Base-by-base conservation (phyloP, 345 rosid species). In the Rhodomyrtus tomentosa region DNA sequence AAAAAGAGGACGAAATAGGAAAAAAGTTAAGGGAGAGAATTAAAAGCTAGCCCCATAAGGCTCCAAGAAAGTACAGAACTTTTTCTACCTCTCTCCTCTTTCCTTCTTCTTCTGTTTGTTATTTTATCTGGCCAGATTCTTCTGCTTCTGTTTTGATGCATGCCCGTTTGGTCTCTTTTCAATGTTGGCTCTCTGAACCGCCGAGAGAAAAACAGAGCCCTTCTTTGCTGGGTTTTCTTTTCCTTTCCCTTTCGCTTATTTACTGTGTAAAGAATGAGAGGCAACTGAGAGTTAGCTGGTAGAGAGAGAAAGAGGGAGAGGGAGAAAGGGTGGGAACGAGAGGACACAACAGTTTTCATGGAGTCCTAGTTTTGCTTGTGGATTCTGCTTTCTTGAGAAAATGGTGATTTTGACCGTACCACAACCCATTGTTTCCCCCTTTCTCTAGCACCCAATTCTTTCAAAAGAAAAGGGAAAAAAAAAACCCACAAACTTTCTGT, bases 81-180 rank as follows among this genome's bases (percentile, higher is more conserved):
- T 82, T 82, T 56, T 4, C 10, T 32, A 24, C 54, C 40, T 29
- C 40, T 50, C 55, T 50, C 27, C 15, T 50, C 27, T 1, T 15
- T 81, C 11, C 11, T n/a, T 49, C 50, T 49, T 49, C 50, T 50
- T 40, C 40, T 6, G 72, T 68, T 9, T 51, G 20, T 55, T 22
- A 55, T 68, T 51, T 51, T 51, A 15, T 15, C 20, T 68, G 79
- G 79, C 79, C 45, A 68, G 79, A 68, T 36, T 68, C 45, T 68
- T 36, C 45, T 68, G 25, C 12, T 36, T 24, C 79, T 32, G 45
- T 82, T 55, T 90, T 84, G 87, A 50, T 86, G 86, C 88, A 85
- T 85, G 89, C 91, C 85, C 83, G 91, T 90, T 88, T 83, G 88
- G 89, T 87, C 89, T 87, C 45, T 73, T 88, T 83, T 68, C 91